Base-by-base conservation (phyloP, 768 basidiomycete genomes). In the Leccinum obscurum region DNA sequence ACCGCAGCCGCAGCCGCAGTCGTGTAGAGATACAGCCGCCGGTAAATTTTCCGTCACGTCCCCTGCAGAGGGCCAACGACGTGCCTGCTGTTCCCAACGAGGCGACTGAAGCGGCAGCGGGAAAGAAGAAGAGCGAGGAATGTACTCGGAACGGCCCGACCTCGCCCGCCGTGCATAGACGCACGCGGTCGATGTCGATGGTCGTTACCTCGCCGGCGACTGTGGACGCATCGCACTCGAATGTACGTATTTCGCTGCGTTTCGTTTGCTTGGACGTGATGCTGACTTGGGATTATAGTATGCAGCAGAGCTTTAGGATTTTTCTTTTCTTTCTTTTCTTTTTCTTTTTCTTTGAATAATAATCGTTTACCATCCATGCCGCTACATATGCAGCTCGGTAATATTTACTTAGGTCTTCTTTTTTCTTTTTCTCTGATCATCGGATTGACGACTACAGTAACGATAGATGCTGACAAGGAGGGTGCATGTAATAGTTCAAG, bases 101-200 rank as follows among this genome's bases (percentile, higher is more conserved):
- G 28, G 54, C 30, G 22, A 10, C n/a, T 11, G 28, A 28, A 26
- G n/a, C n/a, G 20, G 44, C 11, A 20, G 14, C 32, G 17, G 24
- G 52, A 52, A 61, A 52, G 17, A 39, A 51, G 41, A 24, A n/a
- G 13, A 41, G 54, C 6, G 48, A 52, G 11, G 44, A 20, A 20
- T 20, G 1, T 13, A 46, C n/a, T 44, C 41, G 41, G 41, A 17
- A 57, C 37, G 48, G 35, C 6, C 62, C 66, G 6, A 54, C 60
- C 4, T 61, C 68, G 4, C 64, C 57, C 3, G 61, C 58, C 3
- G 61, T 57, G 6, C 72, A 66, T 32, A 53, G 72, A 56, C 72
- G 72, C 20, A 63, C 74, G 32, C 71, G 44, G 35, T 74, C 72
- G 0, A 61, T 74, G 70, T 58, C 72, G 3, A 70, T 62, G 61